These are phyloP conservation scores for Setomelanomma holmii DNA, from an alignment of 2,329 filamentous ascomycete genomes.

Conservation along the genomic window DNA sequence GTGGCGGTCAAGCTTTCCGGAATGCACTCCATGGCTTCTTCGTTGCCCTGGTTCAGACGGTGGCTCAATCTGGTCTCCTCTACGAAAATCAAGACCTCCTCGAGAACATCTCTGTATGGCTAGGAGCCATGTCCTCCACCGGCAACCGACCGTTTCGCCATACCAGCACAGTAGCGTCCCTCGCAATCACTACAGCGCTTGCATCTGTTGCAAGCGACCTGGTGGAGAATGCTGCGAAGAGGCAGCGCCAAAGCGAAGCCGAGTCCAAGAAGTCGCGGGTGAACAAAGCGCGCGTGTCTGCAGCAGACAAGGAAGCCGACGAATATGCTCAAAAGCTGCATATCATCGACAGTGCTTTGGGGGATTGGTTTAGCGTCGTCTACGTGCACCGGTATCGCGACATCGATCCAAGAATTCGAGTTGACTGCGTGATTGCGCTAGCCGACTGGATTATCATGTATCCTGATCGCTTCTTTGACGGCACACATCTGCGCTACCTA, in stretches of 20 bases:
- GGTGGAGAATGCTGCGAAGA: slow-evolving; percentile 74
- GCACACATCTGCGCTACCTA: slow-evolving; percentile 87
- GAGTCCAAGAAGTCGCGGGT: slow-evolving; percentile 75
- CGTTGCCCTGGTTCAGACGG: slow-evolving; percentile 73
- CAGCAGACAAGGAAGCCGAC: slow-evolving; percentile 74
- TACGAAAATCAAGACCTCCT: slow-evolving; percentile 79
- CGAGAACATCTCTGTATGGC: slow-evolving; percentile 89
- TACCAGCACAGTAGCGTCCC: slow-evolving; percentile 84
- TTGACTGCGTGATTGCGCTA: slow-evolving; percentile 85
- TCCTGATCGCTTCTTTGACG: slow-evolving; percentile 88
- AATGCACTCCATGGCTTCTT: slow-evolving; percentile 81
- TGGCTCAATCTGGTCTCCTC: slow-evolving; percentile 82
- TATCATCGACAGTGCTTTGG: slow-evolving; percentile 73
- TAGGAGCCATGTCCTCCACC: slow-evolving; percentile 89
- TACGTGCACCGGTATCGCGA: slow-evolving; percentile 97
- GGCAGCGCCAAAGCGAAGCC: slow-evolving; percentile 78
- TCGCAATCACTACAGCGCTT: slow-evolving; percentile 80
- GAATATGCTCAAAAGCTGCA: slow-evolving; percentile 75
- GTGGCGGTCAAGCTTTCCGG: slow-evolving; percentile 78
- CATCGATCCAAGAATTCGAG: slow-evolving; percentile 85
- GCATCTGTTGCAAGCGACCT: slow-evolving; percentile 76
- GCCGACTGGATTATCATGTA: slow-evolving; percentile 88
- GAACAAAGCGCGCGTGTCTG: slow-evolving; percentile 79
- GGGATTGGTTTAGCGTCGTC: slow-evolving; percentile 88
- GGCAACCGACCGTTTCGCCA: slow-evolving; percentile 89